These are phyloP conservation scores for Tritrichomonas foetus DNA, from an alignment of 208 protist genomes.

Conservation along the genomic window DNA sequence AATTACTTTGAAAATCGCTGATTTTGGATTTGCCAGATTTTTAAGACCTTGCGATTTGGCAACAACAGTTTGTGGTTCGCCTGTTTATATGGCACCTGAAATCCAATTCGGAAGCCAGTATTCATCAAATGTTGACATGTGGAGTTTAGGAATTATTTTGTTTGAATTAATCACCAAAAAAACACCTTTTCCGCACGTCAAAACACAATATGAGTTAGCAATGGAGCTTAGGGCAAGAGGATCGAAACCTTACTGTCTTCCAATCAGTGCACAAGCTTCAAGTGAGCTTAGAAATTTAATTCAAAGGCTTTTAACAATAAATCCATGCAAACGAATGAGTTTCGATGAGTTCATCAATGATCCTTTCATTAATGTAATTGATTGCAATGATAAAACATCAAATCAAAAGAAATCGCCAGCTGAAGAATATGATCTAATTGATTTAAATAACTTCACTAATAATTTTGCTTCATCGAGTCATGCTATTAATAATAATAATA, in stretches of 20 bases:
- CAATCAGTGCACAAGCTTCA: background rate
- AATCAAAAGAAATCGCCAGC: background rate
- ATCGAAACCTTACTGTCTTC: background rate
- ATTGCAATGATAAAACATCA: background rate
- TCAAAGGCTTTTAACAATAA: background rate
- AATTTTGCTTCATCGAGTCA: no score
- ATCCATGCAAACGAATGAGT: background rate
- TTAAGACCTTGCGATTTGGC: background rate
- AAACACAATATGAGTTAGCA: background rate
- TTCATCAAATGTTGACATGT: background rate
- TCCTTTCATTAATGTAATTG: background rate
- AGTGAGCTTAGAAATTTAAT: background rate
- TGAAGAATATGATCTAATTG: background rate
- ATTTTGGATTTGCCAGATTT: constrained; percentile 24
- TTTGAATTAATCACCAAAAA: background rate
- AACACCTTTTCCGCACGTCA: background rate
- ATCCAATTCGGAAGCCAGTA: background rate
- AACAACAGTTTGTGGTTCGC: background rate
- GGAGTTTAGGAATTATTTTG: background rate
- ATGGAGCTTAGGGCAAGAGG: background rate
- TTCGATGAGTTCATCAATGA: background rate
- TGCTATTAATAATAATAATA: no score
- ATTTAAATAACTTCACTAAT: no score
- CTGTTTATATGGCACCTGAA: constrained; percentile 19
- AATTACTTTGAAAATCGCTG: background rate